A percentile compares a stretch with the other conserved stretches of the same genome.
Evolutionary conservation across 1,139 yeast species (phyloP).

Genomic region (Yamadazyma oceani): DNA sequence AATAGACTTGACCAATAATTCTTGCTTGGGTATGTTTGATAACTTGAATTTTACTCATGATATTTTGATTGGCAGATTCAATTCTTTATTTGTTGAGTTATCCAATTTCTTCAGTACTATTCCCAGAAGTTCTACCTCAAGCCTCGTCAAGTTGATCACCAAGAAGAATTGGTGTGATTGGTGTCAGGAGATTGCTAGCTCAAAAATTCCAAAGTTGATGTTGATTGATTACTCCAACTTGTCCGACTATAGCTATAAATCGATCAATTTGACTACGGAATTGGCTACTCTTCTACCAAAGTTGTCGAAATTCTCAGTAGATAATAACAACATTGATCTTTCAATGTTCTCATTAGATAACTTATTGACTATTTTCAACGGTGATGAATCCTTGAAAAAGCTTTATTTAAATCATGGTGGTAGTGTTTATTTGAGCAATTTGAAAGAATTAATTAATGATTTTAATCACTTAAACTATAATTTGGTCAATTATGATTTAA

Average conservation of each 20-base stretch:
- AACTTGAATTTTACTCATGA: constrained; percentile 9
- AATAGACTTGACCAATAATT: constrained; percentile 6
- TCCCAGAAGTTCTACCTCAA: constrained; percentile 10
- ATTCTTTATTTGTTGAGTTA: constrained; percentile 4
- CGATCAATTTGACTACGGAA: constrained; percentile 13
- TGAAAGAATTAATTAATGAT: constrained; percentile 12
- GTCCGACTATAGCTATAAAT: constrained; percentile 12
- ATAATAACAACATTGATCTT: constrained; percentile 10
- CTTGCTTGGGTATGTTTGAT: constrained; percentile 2
- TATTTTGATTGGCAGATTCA: constrained; percentile 8
- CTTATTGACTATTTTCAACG: constrained; percentile 11
- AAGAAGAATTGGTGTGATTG: constrained; percentile 18
- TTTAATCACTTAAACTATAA: constrained; percentile 11
- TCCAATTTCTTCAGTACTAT: constrained; percentile 10
- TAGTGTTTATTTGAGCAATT: constrained; percentile 12
- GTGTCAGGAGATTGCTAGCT: constrained; percentile 15
- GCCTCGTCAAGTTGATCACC: constrained; percentile 11
- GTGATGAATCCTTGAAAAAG: constrained; percentile 8
- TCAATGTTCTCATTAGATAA: constrained; percentile 13
- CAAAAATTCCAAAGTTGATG: constrained; percentile 8
- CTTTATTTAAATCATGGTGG: constrained; percentile 15
- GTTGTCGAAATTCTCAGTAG: constrained; percentile 11
- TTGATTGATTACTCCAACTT: constrained; percentile 16
- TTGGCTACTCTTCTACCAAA: constrained; percentile 12
- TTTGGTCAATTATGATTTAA: constrained; percentile 10